These are phyloP conservation scores for Hygrocybe coccinea DNA, from an alignment of 768 basidiomycete species.

Conservation along the genomic window DNA sequence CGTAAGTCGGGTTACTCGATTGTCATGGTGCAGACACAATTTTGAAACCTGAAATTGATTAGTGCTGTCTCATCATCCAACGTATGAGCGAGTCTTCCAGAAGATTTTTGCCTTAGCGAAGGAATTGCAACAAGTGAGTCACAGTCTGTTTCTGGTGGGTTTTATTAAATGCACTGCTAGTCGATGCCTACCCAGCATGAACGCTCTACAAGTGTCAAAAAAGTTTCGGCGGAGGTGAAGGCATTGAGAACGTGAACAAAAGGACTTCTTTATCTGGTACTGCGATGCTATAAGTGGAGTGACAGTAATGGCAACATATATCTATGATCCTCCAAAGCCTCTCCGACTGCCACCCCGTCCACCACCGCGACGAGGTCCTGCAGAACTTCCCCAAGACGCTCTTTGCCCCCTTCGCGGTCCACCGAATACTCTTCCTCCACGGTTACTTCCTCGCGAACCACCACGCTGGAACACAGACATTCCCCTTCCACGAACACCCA, in stretches of 20 bases:
- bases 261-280: too few species aligned
- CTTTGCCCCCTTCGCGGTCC: constrained; percentile 34
- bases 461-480: constrained; percentile 31
- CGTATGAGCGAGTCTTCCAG: constrained; percentile 21
- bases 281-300: too few species aligned
- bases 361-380: constrained; percentile 37
- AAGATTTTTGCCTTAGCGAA: constrained; percentile 40
- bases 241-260: too few species aligned
- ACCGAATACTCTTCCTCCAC: constrained; percentile 32
- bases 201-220: too few species aligned
- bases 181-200: too few species aligned
- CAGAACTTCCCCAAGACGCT: constrained; percentile 46
- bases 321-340: too few species aligned
- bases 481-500: constrained; percentile 33
- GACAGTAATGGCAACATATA: too few species aligned
- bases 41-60: not conserved
- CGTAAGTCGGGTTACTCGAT: constrained; percentile 5
- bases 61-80: constrained; percentile 3
- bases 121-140: constrained; percentile 49
- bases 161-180: too few species aligned
- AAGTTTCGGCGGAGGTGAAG: too few species aligned
- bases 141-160: too few species aligned
- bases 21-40: not conserved
- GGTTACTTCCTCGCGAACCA: constrained; percentile 24
- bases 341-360: constrained; percentile 29